Evolutionary conservation across 208 protist species (phyloP).

Genomic region (Phytomonas sp.): DNA sequence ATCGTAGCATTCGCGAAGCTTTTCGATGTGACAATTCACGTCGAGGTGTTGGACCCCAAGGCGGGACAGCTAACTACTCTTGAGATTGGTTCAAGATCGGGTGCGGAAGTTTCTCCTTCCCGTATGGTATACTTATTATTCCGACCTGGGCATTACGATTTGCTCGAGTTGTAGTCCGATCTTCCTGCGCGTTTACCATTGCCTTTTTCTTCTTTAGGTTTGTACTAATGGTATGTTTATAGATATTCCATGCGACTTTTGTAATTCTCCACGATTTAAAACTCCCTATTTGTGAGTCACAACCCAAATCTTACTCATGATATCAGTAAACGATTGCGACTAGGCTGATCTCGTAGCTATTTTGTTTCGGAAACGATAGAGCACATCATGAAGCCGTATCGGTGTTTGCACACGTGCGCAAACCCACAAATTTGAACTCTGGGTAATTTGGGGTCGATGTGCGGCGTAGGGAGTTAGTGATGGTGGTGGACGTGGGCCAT

Average conservation of each 20-base stretch:
- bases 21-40: constrained; percentile 35
- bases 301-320: background rate
- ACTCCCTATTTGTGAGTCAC: background rate
- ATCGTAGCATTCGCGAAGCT: constrained; percentile 56
- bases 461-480: background rate
- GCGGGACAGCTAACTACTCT: background rate
- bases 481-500: background rate
- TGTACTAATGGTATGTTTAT: background rate
- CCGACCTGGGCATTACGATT: constrained; percentile 77
- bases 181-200: background rate
- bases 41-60: constrained; percentile 56
- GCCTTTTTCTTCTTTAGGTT: constrained; percentile 3
- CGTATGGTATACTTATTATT: constrained; percentile 47
- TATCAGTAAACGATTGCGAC: background rate
- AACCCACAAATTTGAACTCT: background rate
- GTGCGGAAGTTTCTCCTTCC: constrained; percentile 2
- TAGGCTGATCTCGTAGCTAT: background rate
- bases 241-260: background rate
- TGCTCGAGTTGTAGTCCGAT: constrained; percentile 20
- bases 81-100: constrained; percentile 1
- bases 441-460: background rate
- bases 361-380: background rate
- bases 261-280: background rate
- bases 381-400: background rate
- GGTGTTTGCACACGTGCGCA: background rate